Evolutionary conservation across 2,329 filamentous ascomycete genomes (phyloP), one percentile per base, ranked within the genome.

Genomic region (Hortaea werneckii): DNA sequence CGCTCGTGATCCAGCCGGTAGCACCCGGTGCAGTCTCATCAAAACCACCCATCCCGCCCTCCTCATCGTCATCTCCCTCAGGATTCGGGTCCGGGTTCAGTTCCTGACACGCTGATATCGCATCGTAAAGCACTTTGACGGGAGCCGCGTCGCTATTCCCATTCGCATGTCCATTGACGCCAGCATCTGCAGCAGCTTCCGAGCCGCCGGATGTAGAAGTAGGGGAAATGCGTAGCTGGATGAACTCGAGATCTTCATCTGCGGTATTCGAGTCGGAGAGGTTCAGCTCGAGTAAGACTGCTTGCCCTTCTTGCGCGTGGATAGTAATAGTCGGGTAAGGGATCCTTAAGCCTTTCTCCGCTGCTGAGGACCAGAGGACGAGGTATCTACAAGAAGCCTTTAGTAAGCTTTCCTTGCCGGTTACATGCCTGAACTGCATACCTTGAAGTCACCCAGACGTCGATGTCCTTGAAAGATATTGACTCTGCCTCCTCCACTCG

Each of bases 1-100:
- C 90, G 6, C 86, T 85, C 11, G 90, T 96, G 60, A 96, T 88
- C 85, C 85, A 90, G 0, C 85, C 85, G 0, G 78, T 78, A 42
- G 83, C 86, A 1, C 85, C 84, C 0, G 85, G 83, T 64, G 85
- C 77, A 0, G 80, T 79, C n/a, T 73, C 65, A 32, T 63, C 61
- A 39, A 65, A 64, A 0, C 58, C 63, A 5, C 51, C 55, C 20
- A 65, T 63, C 0, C 58, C 63, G 4, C 50, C 55, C 20, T 76
- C 78, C 1, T 78, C 78, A 2, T 20, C 20, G 0, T 62, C 66
- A 9, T 75, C 77, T 8, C 58, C 59, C 3, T 73, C 77, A 7
- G 71, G 68, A n/a, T 71, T 69, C 0, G 80, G 79, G 55, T 88
- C 84, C 0, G 85, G 85, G 58, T 89, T 81, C 10, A 89, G 68